phyloP scores from a whole-genome alignment of 2,329 filamentous ascomycete species.

The Alternaria angustiovoidea region DNA sequence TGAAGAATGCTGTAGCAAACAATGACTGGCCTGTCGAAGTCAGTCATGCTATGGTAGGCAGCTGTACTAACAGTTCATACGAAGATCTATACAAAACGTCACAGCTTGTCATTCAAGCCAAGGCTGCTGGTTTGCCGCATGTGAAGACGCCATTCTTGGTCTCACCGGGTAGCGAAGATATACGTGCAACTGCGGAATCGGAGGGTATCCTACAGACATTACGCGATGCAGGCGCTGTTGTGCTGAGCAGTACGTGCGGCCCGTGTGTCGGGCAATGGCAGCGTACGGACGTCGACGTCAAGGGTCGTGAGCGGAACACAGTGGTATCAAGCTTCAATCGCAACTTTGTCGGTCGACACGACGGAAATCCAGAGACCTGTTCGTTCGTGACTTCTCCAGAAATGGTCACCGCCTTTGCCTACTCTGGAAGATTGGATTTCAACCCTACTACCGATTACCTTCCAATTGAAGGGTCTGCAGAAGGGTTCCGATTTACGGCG shows the following conservation, averaged over 20 bases:
- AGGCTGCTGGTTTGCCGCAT: conserved; percentile 37
- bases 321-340: conserved; percentile 50
- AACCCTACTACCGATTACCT: conserved; percentile 14
- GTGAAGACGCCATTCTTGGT: conserved; percentile 44
- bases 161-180: conserved; percentile 48
- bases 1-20: conserved; percentile 34
- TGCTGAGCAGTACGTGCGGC: conserved; percentile 48
- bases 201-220: conserved; percentile 40
- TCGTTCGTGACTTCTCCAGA: conserved; percentile 60
- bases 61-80: conserved; percentile 46
- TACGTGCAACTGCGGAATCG: conserved; percentile 42
- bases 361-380: conserved; percentile 56
- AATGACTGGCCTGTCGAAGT: conserved; percentile 44
- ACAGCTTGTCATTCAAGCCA: conserved; percentile 42
- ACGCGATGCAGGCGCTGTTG: conserved; percentile 31
- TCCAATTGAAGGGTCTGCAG: conserved; percentile 5
- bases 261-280: conserved; percentile 51
- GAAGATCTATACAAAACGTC: conserved; percentile 47
- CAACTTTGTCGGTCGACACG: conserved; percentile 51
- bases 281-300: conserved; percentile 40
- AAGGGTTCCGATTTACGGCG: conserved; percentile 35
- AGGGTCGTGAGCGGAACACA: conserved; percentile 40
- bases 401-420: background rate
- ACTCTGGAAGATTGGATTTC: background rate
- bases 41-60: conserved; percentile 45